Evolutionary conservation across 2,329 filamentous ascomycete genomes (phyloP).

Genomic region (Hortaea werneckii): DNA sequence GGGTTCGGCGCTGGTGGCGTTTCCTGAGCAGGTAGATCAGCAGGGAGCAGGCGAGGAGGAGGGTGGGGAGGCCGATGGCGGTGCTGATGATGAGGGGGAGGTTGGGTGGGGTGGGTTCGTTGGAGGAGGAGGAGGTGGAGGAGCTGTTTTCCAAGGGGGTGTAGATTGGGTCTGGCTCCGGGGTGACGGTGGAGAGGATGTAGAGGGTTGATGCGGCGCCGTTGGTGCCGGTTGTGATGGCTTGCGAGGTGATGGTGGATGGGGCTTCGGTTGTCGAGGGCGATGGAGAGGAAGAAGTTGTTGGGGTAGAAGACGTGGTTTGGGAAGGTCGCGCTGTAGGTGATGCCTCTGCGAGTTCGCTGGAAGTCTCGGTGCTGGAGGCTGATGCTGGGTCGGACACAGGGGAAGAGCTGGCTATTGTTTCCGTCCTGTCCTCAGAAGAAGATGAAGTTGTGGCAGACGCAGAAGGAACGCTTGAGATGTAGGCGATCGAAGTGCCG

Average conservation of each 20-base stretch:
- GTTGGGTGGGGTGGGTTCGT: background rate
- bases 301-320: background rate
- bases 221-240: constrained; percentile 1
- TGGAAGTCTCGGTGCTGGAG: background rate
- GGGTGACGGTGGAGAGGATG: constrained; percentile 1
- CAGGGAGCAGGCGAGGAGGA: constrained; percentile 3
- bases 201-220: background rate
- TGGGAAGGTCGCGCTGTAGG: background rate
- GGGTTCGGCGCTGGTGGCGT: background rate
- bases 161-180: background rate
- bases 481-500: constrained; percentile 9
- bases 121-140: background rate
- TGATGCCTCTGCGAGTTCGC: background rate
- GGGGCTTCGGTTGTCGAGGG: background rate
- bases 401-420: background rate
- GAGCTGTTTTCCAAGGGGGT: background rate
- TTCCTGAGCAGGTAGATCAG: constrained; percentile 2
- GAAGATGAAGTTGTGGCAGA: constrained; percentile 1
- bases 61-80: constrained; percentile 10
- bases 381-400: background rate
- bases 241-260: constrained; percentile 1
- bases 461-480: constrained; percentile 8
- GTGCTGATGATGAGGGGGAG: constrained; percentile 7
- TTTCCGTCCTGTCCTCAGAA: background rate
- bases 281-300: background rate